Evolutionary conservation across 169 alveolate genomes (phyloP), one percentile per base, ranked within the genome.

Genomic region (Eimeria necatrix): DNA sequence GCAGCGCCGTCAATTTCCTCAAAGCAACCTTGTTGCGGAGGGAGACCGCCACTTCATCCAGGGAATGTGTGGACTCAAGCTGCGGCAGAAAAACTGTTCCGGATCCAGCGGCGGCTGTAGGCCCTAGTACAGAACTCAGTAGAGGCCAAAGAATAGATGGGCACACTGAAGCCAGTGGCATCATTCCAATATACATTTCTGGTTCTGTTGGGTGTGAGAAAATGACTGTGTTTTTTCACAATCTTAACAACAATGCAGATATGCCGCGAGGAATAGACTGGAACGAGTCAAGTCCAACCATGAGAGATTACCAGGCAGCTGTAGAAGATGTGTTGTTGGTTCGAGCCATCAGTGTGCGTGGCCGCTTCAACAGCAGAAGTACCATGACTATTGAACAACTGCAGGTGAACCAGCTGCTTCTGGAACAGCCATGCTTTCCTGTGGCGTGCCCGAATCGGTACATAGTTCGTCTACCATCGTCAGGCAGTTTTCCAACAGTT

Each of bases 351-450:
- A 61, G 26, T 16, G 80, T 85, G 64, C 32, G 64, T 85, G 92
- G 60, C 14, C 80, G 60, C 80, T 16, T 85, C 14, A 85, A 7
- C 49, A 85, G 14, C 49, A 32, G 26, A 14, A 8, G 16, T 46
- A 32, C 80, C 92, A 16, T 41, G 56, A 32, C 80, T 20, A 60
- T 26, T 18, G 16, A 60, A 48, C 41, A 52, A 6, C 80, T 85
- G 76, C 60, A 59, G 81, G 16, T 85, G 78, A 56, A 56, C 26
- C 92, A 60, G 80, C 14, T 85, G 80, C 92, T 85, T 32, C 64
- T 85, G 56, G 92, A 85, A 14, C 92, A 85, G 26, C 92, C 92
- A 0, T 85, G 61, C 18, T 24, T 85, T 46, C 92, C 78, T 7
- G 80, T 3, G 81, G 92, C 26, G 51, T 59, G 92, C 81, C 20